These are phyloP conservation scores for Ogataea henricii DNA, from an alignment of 805 yeast genomes.

Conservation along the genomic window DNA sequence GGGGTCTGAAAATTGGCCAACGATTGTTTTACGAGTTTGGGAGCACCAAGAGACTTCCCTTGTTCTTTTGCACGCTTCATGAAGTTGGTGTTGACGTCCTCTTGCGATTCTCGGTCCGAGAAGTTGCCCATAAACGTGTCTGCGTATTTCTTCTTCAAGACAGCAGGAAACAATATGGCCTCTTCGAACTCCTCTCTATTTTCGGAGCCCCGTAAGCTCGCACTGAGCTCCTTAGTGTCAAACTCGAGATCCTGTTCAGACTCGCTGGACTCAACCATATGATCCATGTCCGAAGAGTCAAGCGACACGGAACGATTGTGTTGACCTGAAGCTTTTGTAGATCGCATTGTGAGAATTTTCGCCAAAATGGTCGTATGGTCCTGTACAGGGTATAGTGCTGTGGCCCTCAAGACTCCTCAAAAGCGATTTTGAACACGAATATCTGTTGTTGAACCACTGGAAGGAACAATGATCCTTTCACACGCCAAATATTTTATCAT, in stretches of 20 bases:
- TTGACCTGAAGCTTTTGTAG: neutral
- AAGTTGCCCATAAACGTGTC: neutral
- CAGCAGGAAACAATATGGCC: neutral
- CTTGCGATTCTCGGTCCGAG: conserved; percentile 3
- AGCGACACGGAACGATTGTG: conserved; percentile 11
- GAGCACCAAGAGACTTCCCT: neutral
- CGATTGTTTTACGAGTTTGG: neutral
- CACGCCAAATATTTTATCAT: neutral
- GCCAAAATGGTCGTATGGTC: neutral
- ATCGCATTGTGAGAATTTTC: neutral
- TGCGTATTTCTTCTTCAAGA: neutral
- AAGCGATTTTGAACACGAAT: neutral
- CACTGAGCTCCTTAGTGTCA: conserved; percentile 7
- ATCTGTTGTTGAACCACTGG: neutral
- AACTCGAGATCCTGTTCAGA: conserved; percentile 14
- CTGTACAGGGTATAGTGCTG: neutral
- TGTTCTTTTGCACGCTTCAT: conserved; percentile 1
- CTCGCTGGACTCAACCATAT: conserved; percentile 9
- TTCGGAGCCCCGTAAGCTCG: neutral
- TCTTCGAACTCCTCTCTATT: conserved; percentile 10
- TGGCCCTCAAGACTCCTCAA: neutral
- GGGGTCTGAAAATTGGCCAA: conserved; percentile 14
- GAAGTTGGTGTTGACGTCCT: conserved; percentile 4
- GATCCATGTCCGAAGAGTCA: conserved; percentile 14
- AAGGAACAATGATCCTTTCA: neutral